Conservation (phyloP, 257 asterid genomes). For the Nicotiana obtusifolia region DNA sequence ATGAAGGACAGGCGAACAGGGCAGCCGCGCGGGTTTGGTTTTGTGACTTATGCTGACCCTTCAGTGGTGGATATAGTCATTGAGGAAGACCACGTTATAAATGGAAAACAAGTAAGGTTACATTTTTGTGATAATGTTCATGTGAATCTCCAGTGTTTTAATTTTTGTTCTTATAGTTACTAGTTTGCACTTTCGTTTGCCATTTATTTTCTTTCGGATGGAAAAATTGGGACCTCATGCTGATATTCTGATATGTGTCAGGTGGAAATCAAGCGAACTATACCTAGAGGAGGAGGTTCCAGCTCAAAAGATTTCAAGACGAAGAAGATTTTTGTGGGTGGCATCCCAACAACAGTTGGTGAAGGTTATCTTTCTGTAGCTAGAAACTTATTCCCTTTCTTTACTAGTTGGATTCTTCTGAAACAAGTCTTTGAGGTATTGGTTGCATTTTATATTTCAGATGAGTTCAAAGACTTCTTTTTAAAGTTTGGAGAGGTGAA, state of each 20-base stretch:
- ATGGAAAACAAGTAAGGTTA: constrained; percentile 52
- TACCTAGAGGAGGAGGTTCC: constrained; percentile 44
- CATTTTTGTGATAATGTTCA: neutral
- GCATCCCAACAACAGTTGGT: constrained; percentile 42
- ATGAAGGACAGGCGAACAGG: constrained; percentile 56
- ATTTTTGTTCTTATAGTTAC: neutral
- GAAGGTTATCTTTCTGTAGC: constrained; percentile 35
- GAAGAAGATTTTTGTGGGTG: constrained; percentile 59
- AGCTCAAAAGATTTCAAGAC: constrained; percentile 49
- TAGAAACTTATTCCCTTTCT: neutral
- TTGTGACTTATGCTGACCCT: constrained; percentile 51
- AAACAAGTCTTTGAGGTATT: neutral
- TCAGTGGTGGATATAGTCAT: constrained; percentile 49
- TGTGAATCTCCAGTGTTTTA: neutral
- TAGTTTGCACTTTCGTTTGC: neutral
- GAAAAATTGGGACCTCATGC: neutral
- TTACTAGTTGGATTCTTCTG: neutral
- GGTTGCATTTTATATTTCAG: constrained; percentile 27
- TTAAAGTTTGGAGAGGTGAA: constrained; percentile 44
- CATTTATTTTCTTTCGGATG: neutral
- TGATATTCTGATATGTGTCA: constrained; percentile 12
- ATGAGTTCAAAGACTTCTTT: constrained; percentile 52
- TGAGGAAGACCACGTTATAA: constrained; percentile 44
- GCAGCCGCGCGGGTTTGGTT: constrained; percentile 60
- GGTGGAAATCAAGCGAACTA: constrained; percentile 68